A percentile compares a stretch with the other conserved stretches of the same genome.
Conservation (phyloP, 73 alveolate species). For the Paramecium sexaurelia region DNA sequence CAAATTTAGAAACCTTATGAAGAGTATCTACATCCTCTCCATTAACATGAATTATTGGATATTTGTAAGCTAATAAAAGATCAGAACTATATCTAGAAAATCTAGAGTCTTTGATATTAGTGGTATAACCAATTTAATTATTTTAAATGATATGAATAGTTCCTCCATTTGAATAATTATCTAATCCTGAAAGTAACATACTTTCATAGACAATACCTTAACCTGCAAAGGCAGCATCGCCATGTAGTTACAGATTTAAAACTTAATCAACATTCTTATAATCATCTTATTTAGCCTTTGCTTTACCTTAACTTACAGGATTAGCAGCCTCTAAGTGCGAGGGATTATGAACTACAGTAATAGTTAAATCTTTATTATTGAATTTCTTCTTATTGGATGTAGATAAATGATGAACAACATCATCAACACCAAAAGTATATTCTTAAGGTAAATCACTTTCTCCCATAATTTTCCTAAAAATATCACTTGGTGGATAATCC, state of each 20-base stretch:
- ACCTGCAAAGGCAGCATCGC: constrained; percentile 95
- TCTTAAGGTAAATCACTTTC: constrained; percentile 80
- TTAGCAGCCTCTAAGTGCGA: constrained; percentile 87
- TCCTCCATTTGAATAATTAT: constrained; percentile 75
- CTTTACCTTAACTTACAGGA: constrained; percentile 85
- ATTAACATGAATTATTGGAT: constrained; percentile 79
- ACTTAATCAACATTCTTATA: constrained; percentile 65
- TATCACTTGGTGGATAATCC: constrained; percentile 79
- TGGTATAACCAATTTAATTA: constrained; percentile 86
- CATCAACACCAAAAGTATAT: constrained; percentile 72
- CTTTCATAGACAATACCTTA: constrained; percentile 91
- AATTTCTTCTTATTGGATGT: constrained; percentile 64
- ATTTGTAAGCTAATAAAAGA: constrained; percentile 74
- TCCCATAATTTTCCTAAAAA: constrained; percentile 78
- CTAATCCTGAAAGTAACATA: constrained; percentile 72
- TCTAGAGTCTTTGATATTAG: constrained; percentile 75
- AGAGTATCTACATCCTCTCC: constrained; percentile 78
- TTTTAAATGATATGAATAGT: constrained; percentile 80
- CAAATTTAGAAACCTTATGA: constrained; percentile 67
- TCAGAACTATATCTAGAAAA: constrained; percentile 77
- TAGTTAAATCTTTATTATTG: constrained; percentile 71
- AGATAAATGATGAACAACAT: constrained; percentile 84
- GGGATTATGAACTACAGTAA: constrained; percentile 90
- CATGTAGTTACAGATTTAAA: constrained; percentile 82
- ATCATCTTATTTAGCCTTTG: constrained; percentile 86